These are phyloP conservation scores for Chaetoceros muelleri DNA, from an alignment of 108 stramenopile genomes.

Conservation along the genomic window DNA sequence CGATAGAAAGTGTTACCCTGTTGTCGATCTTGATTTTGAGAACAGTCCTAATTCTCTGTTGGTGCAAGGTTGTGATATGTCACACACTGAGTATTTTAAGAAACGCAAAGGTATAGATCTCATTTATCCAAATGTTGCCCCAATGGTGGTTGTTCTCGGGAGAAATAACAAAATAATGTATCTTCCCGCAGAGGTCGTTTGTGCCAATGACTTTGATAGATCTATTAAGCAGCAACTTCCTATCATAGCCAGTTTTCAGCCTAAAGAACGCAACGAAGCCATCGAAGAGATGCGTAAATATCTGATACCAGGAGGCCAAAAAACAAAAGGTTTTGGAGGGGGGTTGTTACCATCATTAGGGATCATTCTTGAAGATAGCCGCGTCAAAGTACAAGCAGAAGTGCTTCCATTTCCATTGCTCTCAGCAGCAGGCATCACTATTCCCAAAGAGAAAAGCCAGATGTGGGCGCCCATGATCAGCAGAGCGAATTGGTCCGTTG, in stretches of 20 bases:
- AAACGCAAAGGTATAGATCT: conserved; percentile 24
- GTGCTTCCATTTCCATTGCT: conserved; percentile 35
- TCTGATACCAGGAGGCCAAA: conserved; percentile 47
- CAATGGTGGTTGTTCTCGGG: conserved; percentile 44
- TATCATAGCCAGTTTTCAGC: conserved; percentile 50
- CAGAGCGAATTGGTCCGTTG: conserved; percentile 34
- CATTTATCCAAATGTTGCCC: conserved; percentile 35
- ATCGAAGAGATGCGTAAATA: conserved; percentile 38
- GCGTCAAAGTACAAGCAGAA: conserved; percentile 20
- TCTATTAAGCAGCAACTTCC: conserved; percentile 43
- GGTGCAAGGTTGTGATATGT: conserved; percentile 26
- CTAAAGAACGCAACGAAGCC: conserved; percentile 26
- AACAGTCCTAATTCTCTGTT: conserved; percentile 30
- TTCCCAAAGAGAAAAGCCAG: conserved; percentile 27
- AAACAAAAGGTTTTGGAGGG: conserved; percentile 22
- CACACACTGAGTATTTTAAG: conserved; percentile 45
- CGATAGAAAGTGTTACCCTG: conserved; percentile 42
- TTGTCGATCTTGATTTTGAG: conserved; percentile 34
- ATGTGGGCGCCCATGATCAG: conserved; percentile 41
- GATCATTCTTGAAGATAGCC: conserved; percentile 18
- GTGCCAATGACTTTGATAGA: conserved; percentile 43
- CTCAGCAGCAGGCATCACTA: conserved; percentile 33
- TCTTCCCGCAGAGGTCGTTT: conserved; percentile 44
- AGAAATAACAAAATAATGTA: conserved; percentile 32
- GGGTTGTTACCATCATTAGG: conserved; percentile 41